Evolutionary conservation across 169 alveolate genomes (phyloP), one percentile per base, ranked within the genome.

Genomic region (Cystoisospora suis): DNA sequence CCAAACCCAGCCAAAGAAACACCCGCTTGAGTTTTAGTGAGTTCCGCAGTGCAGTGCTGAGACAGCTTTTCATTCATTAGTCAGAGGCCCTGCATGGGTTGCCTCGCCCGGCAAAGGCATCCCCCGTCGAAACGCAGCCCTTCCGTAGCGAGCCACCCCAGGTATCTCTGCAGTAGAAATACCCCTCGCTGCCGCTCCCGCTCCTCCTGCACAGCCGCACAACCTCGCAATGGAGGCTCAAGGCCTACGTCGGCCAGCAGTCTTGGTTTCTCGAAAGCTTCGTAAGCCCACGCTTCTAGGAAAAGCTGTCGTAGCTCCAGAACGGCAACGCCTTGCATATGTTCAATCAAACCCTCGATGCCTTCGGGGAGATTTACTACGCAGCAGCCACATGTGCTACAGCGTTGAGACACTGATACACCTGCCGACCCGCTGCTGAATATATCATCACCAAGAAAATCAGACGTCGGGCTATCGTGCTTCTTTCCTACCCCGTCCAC

Each of bases 241-340:
- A 32, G 40, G 17, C 27, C 65, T 36, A 29, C 27, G 44, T 81
- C 88, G 36, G 53, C 88, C 2, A 32, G 0, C 53, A 49, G 20
- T 0, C 42, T 34, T 32, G 88, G 88, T 1, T 6, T 45, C 23
- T 46, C 77, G 42, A 81, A 81, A 34, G 88, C 88, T 38, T 81
- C 88, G 34, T 46, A 46, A 40, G 46, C 88, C 88, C 88, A 81
- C 12, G 88, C n/a, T 23, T 81, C 88, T 34, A 81, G 88, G 53
- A 81, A 81, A 6, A 49, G 45, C 88, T 81, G 88, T 56, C 88
- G 45, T 5, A 81, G 88, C 88, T 46, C 45, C 36, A 81, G 88
- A 27, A 81, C 88, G 17, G 53, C 88, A 7, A 81, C 88, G 0
- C 75, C 46, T 75, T 81, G 72, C 27, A 49, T 7, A 44, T 81